Evolutionary conservation across 2,329 filamentous ascomycete species (phyloP).

Genomic region (Verticillium zaregamsianum): DNA sequence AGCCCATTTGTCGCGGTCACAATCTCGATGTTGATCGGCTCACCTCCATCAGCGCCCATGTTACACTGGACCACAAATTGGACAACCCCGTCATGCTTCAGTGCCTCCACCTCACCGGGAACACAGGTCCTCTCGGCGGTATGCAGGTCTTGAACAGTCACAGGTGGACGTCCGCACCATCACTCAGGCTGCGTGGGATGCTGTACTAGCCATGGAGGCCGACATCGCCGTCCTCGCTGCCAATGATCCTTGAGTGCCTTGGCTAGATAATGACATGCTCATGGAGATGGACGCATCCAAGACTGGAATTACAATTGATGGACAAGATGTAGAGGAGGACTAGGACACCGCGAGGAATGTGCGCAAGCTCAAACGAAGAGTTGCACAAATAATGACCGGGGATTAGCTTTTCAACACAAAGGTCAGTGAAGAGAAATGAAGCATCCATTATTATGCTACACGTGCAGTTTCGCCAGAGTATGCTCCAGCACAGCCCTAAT

Average conservation of each 20-base stretch:
- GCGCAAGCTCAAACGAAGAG: no score
- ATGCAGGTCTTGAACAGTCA: neutral
- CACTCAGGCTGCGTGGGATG: neutral
- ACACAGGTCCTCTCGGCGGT: neutral
- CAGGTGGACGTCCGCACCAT: neutral
- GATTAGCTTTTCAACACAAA: no score
- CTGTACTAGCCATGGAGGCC: neutral
- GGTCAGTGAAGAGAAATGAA: neutral
- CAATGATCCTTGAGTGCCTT: no score
- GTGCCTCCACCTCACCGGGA: neutral
- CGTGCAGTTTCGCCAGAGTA: conserved; percentile 33
- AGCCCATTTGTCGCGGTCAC: neutral
- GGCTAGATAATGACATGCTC: no score
- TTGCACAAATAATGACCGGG: no score
- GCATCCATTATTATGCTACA: neutral
- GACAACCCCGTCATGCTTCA: neutral
- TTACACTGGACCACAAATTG: neutral
- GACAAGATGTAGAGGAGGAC: no score
- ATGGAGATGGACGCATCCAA: no score
- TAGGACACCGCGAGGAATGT: no score
- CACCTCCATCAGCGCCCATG: neutral
- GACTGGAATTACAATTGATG: no score
- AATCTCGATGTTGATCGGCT: neutral
- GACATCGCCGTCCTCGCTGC: neutral
- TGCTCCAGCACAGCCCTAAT: conserved; percentile 53